Evolutionary conservation across 345 rosid species (phyloP), one percentile per base, ranked within the genome.

Genomic region (Abelmoschus esculentus): DNA sequence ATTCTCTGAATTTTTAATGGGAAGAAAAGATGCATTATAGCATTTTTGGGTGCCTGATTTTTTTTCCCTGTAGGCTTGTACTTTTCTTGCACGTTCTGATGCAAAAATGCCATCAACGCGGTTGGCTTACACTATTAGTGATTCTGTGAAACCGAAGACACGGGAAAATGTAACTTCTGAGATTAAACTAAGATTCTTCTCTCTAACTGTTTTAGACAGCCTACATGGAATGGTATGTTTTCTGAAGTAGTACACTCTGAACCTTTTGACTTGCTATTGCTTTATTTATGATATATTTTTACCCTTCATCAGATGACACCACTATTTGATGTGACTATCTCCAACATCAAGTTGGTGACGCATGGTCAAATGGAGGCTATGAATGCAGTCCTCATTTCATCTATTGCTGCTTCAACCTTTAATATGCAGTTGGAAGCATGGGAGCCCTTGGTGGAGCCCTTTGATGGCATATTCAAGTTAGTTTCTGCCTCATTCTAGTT

Each of bases 381-480:
- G 97, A 91, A 87, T 86, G 96, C 97, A 52, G 97, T 90, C 49
- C 85, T 95, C 64, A 75, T 90, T 72, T 88, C 96, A 46, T 91
- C 97, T 59, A 86, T 95, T 75, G 97, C 97, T 73, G 96, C 97
- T 67, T 95, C 99, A 66, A 82, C 93, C 70, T 95, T 95, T 79
- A 95, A 95, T 72, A 81, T 89, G 46, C 96, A 95, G 70, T 81
- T 91, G 66, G 99, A 91, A 85, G 92, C 96, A 50, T 95, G 99
- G 99, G 99, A 95, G 78, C 99, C 99, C 63, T 82, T 95, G 80
- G 85, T 95, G 79, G 99, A 95, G 78, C 96, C 99, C 13, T 95
- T 95, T 81, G 99, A 95, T 82, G 97, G 99, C 78, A 95, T 95
- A 79, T 95, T 95, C 85, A 95, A 95, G 99, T 95, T 86, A 70